Evolutionary conservation across 768 basidiomycete species (phyloP), one percentile per base, ranked within the genome.

Genomic region (Dioszegia aurantiaca): DNA sequence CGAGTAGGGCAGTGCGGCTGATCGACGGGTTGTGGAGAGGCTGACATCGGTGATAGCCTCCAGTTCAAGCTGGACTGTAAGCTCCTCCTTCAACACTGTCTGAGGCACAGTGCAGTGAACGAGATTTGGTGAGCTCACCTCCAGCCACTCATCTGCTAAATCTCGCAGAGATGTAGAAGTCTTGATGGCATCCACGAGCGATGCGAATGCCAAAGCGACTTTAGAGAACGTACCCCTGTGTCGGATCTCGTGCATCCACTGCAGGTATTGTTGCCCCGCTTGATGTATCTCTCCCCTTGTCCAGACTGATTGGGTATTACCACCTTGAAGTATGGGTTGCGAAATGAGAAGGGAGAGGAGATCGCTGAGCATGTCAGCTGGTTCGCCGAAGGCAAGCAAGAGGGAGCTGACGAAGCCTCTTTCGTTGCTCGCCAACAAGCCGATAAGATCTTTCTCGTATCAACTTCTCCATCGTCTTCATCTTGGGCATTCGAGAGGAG

Each of bases 161-260:
- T 33, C 56, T 23, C 54, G 41, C 4, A 72, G 33, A 3, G 44
- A 44, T 19, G 39, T 12, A 16, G 40, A 28, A 2, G 55, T 42
- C 43, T 63, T 56, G 40, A 70, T 58, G 4, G 52, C 55, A 10
- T 70, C 65, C 27, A 75, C 61, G 9, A 75, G 53, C 0, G 43
- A 31, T 4, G 61, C 65, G 48, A 77, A 73, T 5, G 70, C 65
- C n/a, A 39, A 27, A 21, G 73, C 70, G 41, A 77, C 64, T 46
- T 67, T 70, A n/a, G 73, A 70, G 52, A 75, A 77, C 10, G 73
- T 73, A 0, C 73, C 75, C 17, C 75, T 64, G 60, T 77, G 75
- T 48, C 73, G 63, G 42, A 77, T 70, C 47, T 73, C 69, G 41
- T 71, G 68, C 56, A 77, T 47, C 75, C 75, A 77, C 9, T 47